phyloP scores from a whole-genome alignment of 148 eudicot species.

The Camellia japonica region DNA sequence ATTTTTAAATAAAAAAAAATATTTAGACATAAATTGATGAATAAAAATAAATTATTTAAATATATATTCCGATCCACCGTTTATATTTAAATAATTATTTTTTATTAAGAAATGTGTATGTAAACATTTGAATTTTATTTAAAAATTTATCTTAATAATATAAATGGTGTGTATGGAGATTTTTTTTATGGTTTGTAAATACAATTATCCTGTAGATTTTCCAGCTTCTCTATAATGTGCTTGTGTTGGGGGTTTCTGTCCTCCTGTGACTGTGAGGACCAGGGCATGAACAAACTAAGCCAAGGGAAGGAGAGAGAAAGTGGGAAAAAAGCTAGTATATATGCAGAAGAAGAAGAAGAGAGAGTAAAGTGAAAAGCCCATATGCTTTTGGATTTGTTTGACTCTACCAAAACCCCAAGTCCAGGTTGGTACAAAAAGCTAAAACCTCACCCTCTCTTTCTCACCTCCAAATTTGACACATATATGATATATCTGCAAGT shows the following conservation, averaged over 20 bases:
- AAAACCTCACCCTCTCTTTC: conserved; percentile 21
- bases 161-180: too few species aligned
- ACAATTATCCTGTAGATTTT: too few species aligned
- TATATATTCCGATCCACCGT: too few species aligned
- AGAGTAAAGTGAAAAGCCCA: conserved; percentile 21
- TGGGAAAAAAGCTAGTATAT: not conserved
- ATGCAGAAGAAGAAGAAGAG: not conserved
- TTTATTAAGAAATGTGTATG: too few species aligned
- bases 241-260: not conserved
- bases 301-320: not conserved
- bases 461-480: not conserved
- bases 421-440: conserved; percentile 18
- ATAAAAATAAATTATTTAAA: too few species aligned
- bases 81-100: too few species aligned
- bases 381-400: conserved; percentile 16
- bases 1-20: too few species aligned
- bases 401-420: conserved; percentile 4
- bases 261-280: not conserved
- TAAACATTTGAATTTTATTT: too few species aligned
- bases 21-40: too few species aligned
- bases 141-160: too few species aligned
- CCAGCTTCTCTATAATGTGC: not conserved
- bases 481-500: conserved; percentile 8
- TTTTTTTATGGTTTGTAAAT: too few species aligned
- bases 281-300: not conserved